Evolutionary conservation across 2,329 filamentous ascomycete species (phyloP), one percentile per base, ranked within the genome.

Genomic region (Phialophora chinensis): DNA sequence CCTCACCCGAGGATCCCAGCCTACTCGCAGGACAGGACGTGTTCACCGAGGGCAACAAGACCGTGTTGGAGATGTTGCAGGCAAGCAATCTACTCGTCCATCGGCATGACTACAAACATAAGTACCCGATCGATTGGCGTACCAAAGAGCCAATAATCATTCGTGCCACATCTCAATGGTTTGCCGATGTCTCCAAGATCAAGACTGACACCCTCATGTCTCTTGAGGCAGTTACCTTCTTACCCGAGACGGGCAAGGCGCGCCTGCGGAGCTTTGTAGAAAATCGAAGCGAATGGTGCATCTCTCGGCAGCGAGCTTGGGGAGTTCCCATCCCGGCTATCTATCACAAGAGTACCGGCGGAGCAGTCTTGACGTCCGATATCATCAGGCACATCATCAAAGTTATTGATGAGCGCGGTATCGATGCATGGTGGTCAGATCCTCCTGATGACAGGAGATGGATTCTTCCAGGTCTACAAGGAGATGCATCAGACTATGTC

Each of bases 41-140:
- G 8, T 83, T 93, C 35, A 85, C 86, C 20, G 86, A 88, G 8
- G 93, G 93, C 49, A 88, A 88, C 42, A 80, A 84, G 58, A 85
- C 86, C 3, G 89, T 97, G 0, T 77, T 98, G 38, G 82, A 88
- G 1, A 82, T 95, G 59, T 82, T 97, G 2, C 80, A 83, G 29
- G 81, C 84, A 0, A 81, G 88, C 67, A 75, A 75, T 23, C 76
- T 82, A n/a, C 85, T 98, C 3, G 80, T 97, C 49, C 84, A 85
- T 47, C 86, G 85, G 3, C 90, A 96, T 72, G 84, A 83, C 64
- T 90, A 94, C 75, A 85, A 84, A 60, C 95, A 99, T 82, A 98
- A 97, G 78, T 98, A 98, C 76, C 95, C 95, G 0, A 97, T 98
- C 72, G 95, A 99, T 79, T 99, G 95, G 95, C 87, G 95, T 62